Percentiles rank a stretch among this genome's conserved stretches.
Evolutionary conservation across 2,329 filamentous ascomycete genomes (phyloP).

Genomic region (Ascochyta lentis): DNA sequence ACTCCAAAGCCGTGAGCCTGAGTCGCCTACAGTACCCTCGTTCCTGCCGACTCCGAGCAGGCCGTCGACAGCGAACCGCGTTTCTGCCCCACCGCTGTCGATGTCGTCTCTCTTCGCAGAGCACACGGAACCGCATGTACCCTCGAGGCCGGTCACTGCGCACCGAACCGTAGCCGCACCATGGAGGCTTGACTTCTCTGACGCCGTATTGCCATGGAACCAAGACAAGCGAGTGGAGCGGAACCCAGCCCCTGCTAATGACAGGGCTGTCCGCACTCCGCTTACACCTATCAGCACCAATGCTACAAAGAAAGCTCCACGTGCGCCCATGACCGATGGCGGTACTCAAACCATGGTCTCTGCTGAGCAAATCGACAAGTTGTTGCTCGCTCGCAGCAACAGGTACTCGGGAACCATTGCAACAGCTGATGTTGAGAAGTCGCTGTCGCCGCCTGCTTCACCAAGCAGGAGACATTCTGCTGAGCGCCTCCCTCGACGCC

Average conservation of each 20-base stretch:
- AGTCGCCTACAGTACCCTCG: constrained; percentile 43
- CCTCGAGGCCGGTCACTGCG: constrained; percentile 41
- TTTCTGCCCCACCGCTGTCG: constrained; percentile 22
- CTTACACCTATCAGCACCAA: constrained; percentile 36
- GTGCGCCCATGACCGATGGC: constrained; percentile 65
- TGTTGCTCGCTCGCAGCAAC: constrained; percentile 65
- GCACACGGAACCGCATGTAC: constrained; percentile 36
- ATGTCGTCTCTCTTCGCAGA: constrained; percentile 40
- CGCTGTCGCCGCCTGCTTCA: constrained; percentile 44
- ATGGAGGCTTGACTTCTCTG: constrained; percentile 50
- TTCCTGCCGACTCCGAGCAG: constrained; percentile 43
- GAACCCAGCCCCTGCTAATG: constrained; percentile 5
- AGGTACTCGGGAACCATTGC: constrained; percentile 36
- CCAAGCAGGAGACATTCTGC: constrained; percentile 40
- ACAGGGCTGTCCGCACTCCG: constrained; percentile 30
- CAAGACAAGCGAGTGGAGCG: constrained; percentile 36
- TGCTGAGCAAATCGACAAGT: constrained; percentile 78
- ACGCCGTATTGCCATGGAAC: constrained; percentile 55
- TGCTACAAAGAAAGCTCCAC: constrained; percentile 35
- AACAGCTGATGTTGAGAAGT: constrained; percentile 40
- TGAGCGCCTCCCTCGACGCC: constrained; percentile 59
- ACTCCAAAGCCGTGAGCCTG: constrained; percentile 42
- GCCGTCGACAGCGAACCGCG: constrained; percentile 38
- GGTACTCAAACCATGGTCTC: constrained; percentile 84
- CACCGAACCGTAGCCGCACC: constrained; percentile 27